Conservation (phyloP, 2,329 filamentous ascomycete genomes). For the Talaromyces amestolkiae region DNA sequence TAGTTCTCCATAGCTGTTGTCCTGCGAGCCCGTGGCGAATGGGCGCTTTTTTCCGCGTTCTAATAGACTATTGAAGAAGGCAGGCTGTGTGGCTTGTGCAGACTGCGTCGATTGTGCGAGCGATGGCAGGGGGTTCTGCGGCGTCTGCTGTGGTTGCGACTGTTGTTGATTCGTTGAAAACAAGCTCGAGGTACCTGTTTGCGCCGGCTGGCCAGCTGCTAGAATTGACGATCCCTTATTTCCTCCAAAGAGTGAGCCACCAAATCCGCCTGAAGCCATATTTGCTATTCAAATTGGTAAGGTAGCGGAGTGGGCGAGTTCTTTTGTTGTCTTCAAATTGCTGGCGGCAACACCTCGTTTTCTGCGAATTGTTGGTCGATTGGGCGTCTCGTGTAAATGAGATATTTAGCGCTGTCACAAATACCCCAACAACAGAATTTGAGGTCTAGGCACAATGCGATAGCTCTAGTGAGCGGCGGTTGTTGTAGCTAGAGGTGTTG, state of each 20-base stretch:
- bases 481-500: background rate
- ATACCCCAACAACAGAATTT: background rate
- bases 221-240: background rate
- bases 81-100: slow-evolving; percentile 48
- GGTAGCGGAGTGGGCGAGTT: background rate
- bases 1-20: slow-evolving; percentile 66
- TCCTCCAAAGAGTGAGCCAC: slow-evolving; percentile 18
- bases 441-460: background rate
- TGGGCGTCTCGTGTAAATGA: background rate
- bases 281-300: background rate
- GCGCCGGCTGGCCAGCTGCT: slow-evolving; percentile 23
- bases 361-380: background rate
- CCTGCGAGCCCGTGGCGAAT: slow-evolving; percentile 56
- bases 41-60: slow-evolving; percentile 67
- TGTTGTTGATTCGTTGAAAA: slow-evolving; percentile 29
- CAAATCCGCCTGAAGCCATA: slow-evolving; percentile 18
- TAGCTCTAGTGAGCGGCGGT: slow-evolving; percentile 3
- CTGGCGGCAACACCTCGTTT: background rate
- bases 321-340: background rate
- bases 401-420: background rate
- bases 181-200: slow-evolving; percentile 29
- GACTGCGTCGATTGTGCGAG: slow-evolving; percentile 28
- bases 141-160: slow-evolving; percentile 27
- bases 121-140: slow-evolving; percentile 29
- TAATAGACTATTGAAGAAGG: slow-evolving; percentile 63